Evolutionary conservation across 257 asterid genomes (phyloP).

Genomic region (Oldenlandia corymbosa): DNA sequence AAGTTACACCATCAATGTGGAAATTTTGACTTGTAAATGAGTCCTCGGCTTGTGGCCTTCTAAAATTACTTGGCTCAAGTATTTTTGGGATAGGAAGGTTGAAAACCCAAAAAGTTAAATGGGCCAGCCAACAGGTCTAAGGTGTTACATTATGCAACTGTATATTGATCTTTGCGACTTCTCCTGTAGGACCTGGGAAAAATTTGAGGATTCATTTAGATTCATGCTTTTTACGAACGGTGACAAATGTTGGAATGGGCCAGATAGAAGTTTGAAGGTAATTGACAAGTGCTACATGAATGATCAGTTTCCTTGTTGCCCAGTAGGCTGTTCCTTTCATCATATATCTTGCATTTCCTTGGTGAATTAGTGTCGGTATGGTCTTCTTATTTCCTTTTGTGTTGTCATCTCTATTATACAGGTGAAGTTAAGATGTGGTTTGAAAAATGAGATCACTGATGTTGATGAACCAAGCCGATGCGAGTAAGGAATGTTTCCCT

Average conservation of each 20-base stretch:
- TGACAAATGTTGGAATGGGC: conserved; percentile 98
- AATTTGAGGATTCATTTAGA: conserved; percentile 75
- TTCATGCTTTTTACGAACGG: conserved; percentile 71
- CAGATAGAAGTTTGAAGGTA: conserved; percentile 91
- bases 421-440: conserved; percentile 90
- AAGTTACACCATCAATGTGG: too few species aligned
- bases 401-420: conserved; percentile 26
- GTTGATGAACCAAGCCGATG: conserved; percentile 99
- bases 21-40: too few species aligned
- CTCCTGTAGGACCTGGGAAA: conserved; percentile 69
- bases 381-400: conserved; percentile 4
- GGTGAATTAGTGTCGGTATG: too few species aligned
- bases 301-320: background rate
- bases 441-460: conserved; percentile 71
- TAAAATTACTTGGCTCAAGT: too few species aligned
- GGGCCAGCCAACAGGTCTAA: too few species aligned
- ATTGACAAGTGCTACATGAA: background rate
- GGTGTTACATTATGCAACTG: background rate
- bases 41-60: too few species aligned
- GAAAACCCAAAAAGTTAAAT: too few species aligned
- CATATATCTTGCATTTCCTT: too few species aligned
- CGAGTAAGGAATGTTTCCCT: conserved; percentile 61
- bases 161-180: background rate
- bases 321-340: too few species aligned
- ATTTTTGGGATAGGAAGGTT: too few species aligned